These are phyloP conservation scores for Penicillium digitatum DNA, from an alignment of 2,329 filamentous ascomycete species.

Conservation along the genomic window DNA sequence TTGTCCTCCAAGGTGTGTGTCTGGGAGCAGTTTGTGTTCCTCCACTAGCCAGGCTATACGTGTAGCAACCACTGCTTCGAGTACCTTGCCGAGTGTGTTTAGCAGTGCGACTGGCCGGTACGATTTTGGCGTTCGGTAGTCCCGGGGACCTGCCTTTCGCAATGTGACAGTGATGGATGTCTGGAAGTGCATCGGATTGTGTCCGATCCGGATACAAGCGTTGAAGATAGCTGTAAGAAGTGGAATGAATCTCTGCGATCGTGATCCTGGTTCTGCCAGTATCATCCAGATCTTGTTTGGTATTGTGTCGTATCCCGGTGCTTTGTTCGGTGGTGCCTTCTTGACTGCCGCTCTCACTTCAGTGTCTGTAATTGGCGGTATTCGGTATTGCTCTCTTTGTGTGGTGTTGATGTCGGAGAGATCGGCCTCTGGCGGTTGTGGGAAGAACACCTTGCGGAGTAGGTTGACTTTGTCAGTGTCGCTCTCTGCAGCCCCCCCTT, in stretches of 20 bases:
- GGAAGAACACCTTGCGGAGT: too few relatives aligned
- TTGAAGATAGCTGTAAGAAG: not conserved
- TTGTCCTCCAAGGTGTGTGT: not conserved
- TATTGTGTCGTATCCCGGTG: conserved; percentile 6
- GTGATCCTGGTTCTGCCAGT: not conserved
- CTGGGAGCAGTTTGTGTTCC: not conserved
- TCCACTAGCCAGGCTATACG: not conserved
- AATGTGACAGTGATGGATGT: not conserved
- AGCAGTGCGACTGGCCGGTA: not conserved
- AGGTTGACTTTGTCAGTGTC: not conserved
- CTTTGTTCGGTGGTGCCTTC: conserved; percentile 5
- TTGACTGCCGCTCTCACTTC: not conserved
- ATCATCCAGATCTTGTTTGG: conserved; percentile 3
- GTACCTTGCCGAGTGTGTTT: not conserved
- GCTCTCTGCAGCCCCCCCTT: not conserved
- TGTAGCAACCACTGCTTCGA: not conserved
- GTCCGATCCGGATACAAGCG: not conserved
- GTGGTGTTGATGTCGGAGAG: too few relatives aligned
- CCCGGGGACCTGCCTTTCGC: not conserved
- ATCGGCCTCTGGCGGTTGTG: too few relatives aligned
- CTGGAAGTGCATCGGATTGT: conserved; percentile 3
- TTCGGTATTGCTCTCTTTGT: too few relatives aligned
- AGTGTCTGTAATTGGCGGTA: not conserved
- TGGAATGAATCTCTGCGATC: not conserved
- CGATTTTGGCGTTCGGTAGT: not conserved